Evolutionary conservation across 805 yeast species (phyloP).

Genomic region (Hanseniaspora jakobsenii): DNA sequence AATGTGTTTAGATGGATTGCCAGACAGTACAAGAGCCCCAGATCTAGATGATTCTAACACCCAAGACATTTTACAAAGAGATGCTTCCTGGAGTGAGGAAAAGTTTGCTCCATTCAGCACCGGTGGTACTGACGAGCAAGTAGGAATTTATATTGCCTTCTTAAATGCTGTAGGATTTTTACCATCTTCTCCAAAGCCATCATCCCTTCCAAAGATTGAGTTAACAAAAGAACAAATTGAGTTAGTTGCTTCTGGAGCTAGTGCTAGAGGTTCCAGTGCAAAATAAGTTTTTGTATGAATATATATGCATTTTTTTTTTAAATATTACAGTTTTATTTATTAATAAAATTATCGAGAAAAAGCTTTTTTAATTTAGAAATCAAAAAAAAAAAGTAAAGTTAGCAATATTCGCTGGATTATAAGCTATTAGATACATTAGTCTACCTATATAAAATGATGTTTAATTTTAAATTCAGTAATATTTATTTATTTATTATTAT

Average conservation of each 20-base stretch:
- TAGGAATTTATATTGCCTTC: constrained; percentile 72
- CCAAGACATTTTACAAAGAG: constrained; percentile 49
- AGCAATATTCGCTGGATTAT: too few species aligned
- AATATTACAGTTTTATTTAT: too few species aligned
- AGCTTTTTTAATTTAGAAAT: too few species aligned
- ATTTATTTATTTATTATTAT: not conserved
- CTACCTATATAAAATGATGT: too few species aligned
- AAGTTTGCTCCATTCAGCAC: constrained; percentile 52
- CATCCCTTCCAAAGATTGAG: constrained; percentile 42
- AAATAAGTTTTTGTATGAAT: constrained; percentile 8
- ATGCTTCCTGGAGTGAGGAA: constrained; percentile 48
- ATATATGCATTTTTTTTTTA: not conserved
- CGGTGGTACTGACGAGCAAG: constrained; percentile 56
- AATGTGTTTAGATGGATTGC: constrained; percentile 85
- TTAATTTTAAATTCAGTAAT: not conserved
- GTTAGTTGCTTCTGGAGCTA: constrained; percentile 53
- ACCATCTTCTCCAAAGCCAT: constrained; percentile 36
- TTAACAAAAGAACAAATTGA: constrained; percentile 47
- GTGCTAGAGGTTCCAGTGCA: constrained; percentile 62
- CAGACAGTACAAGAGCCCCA: constrained; percentile 86
- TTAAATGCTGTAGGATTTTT: constrained; percentile 70
- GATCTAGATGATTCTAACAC: constrained; percentile 86
- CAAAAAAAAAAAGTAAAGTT: too few species aligned
- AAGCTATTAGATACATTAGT: too few species aligned
- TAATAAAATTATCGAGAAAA: too few species aligned